phyloP scores from a whole-genome alignment of 345 rosid species.

The Salix suchowensis region DNA sequence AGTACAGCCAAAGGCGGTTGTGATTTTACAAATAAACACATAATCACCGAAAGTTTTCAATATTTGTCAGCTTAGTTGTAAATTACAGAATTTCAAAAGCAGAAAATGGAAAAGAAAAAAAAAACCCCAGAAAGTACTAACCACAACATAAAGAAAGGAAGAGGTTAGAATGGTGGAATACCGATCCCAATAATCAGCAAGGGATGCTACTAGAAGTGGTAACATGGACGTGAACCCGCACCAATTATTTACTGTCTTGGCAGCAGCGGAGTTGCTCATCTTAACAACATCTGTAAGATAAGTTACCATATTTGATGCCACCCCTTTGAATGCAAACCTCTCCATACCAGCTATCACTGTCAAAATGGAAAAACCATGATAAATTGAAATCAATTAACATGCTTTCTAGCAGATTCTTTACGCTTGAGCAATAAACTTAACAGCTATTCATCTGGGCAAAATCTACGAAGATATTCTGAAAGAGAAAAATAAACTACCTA shows the following conservation, averaged over 20 bases:
- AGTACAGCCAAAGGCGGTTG: no score
- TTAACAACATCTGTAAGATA: slow-evolving; percentile 76
- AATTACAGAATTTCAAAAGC: not conserved
- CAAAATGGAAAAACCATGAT: not conserved
- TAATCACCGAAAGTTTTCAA: not conserved
- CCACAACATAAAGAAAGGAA: slow-evolving; percentile 71
- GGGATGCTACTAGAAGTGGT: slow-evolving; percentile 75
- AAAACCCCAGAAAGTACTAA: slow-evolving; percentile 16
- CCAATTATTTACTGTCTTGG: slow-evolving; percentile 85
- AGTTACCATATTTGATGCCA: slow-evolving; percentile 84
- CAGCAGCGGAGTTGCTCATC: slow-evolving; percentile 85
- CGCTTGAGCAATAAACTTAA: not conserved
- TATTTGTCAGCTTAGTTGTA: not conserved
- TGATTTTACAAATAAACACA: not conserved
- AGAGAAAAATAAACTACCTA: slow-evolving; percentile 37
- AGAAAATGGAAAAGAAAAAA: not conserved
- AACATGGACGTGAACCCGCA: slow-evolving; percentile 80
- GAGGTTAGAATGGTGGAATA: slow-evolving; percentile 67
- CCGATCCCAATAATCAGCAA: slow-evolving; percentile 82
- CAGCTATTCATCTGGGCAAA: not conserved
- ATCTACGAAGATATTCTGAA: not conserved
- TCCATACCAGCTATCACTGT: slow-evolving; percentile 77
- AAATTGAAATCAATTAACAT: not conserved
- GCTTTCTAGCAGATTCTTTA: not conserved
- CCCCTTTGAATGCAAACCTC: slow-evolving; percentile 96